phyloP scores from a whole-genome alignment of 2,329 filamentous ascomycete species.

The Fusarium verrucosum region DNA sequence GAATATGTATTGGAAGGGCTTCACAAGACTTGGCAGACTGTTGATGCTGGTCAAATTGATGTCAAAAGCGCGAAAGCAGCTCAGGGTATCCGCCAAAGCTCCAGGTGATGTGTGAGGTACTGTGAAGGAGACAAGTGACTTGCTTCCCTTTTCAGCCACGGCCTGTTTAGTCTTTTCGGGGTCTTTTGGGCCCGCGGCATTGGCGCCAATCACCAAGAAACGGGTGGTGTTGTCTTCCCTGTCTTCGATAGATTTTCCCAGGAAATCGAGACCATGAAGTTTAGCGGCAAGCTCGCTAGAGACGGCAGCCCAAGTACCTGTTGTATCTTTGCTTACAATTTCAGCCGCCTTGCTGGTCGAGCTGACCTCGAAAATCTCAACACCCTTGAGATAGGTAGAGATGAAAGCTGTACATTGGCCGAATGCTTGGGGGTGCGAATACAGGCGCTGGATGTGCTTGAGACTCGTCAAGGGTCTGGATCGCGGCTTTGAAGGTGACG shows the following conservation, averaged over 20 bases:
- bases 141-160: conserved; percentile 54
- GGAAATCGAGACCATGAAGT: conserved; percentile 71
- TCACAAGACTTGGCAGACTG: conserved; percentile 77
- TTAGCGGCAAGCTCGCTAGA: conserved; percentile 78
- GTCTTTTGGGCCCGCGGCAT: conserved; percentile 41
- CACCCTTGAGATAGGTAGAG: conserved; percentile 70
- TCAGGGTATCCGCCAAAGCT: conserved; percentile 81
- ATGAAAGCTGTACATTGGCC: conserved; percentile 88
- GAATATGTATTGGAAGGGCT: conserved; percentile 91
- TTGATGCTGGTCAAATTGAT: conserved; percentile 93
- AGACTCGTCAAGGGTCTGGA: conserved; percentile 62
- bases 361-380: conserved; percentile 84
- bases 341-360: conserved; percentile 88
- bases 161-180: conserved; percentile 43
- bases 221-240: conserved; percentile 79
- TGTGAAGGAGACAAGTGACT: conserved; percentile 85
- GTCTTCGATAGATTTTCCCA: conserved; percentile 78
- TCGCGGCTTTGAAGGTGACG: conserved; percentile 56
- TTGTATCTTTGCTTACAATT: conserved; percentile 69
- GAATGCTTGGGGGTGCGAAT: conserved; percentile 95
- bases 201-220: conserved; percentile 72
- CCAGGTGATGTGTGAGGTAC: conserved; percentile 80
- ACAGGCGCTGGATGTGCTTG: conserved; percentile 75
- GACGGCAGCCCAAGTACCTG: conserved; percentile 77
- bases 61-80: conserved; percentile 76